Conservation (phyloP, 495 filamentous ascomycete genomes). For the Parathielavia appendiculata region DNA sequence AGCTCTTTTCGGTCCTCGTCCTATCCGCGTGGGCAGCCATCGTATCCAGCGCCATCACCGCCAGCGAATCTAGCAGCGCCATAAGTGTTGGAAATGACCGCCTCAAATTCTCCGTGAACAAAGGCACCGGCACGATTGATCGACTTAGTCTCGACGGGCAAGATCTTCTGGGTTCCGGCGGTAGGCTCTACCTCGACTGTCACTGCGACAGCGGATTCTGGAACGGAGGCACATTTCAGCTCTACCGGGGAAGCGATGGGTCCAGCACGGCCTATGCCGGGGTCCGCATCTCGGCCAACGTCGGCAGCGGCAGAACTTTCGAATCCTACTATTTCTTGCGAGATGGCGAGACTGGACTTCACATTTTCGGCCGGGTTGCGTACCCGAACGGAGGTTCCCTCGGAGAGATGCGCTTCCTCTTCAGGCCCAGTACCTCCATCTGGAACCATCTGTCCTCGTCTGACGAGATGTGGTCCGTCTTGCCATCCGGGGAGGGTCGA, state of each 20-base stretch:
- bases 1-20: background rate
- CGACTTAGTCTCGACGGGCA: conserved; percentile 1
- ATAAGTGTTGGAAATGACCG: background rate
- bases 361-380: background rate
- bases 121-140: background rate
- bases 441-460: conserved; percentile 7
- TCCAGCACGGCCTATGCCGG: background rate
- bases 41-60: background rate
- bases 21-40: background rate
- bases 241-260: background rate
- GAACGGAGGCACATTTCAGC: conserved; percentile 1
- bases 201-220: conserved; percentile 8
- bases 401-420: conserved; percentile 7
- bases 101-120: background rate
- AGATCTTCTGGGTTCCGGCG: background rate
- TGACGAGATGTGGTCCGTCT: conserved; percentile 4
- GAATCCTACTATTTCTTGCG: conserved; percentile 6
- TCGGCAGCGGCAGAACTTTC: background rate
- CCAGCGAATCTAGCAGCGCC: background rate
- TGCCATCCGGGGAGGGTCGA: background rate
- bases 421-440: conserved; percentile 1
- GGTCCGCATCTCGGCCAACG: background rate
- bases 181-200: conserved; percentile 1
- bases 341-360: conserved; percentile 4
- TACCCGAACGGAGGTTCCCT: conserved; percentile 2